Conservation (phyloP, 208 protist species). For the Wallacemonas collosoma region DNA sequence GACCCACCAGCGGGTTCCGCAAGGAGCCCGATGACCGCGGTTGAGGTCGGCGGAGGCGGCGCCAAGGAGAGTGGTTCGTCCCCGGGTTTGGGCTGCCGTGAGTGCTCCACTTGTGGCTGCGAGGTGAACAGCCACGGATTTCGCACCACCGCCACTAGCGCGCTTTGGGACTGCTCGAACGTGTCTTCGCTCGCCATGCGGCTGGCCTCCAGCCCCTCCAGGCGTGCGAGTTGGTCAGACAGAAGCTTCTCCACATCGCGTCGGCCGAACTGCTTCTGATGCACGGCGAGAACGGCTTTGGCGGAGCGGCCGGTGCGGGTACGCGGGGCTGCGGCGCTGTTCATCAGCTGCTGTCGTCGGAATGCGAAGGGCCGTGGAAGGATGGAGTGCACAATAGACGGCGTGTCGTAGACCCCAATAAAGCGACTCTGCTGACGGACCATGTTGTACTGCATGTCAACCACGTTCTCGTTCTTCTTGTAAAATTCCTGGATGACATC, state of each 20-base stretch:
- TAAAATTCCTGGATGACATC: conserved; percentile 75
- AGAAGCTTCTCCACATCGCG: conserved; percentile 66
- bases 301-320: conserved; percentile 34
- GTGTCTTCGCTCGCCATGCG: conserved; percentile 65
- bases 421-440: conserved; percentile 55
- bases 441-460: conserved; percentile 83
- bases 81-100: background rate
- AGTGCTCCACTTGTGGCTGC: conserved; percentile 23
- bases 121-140: conserved; percentile 59
- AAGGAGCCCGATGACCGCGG: no score
- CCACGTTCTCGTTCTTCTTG: conserved; percentile 67
- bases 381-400: conserved; percentile 75
- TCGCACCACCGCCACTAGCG: conserved; percentile 27
- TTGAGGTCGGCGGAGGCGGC: conserved; percentile 16
- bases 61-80: background rate
- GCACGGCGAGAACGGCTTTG: conserved; percentile 39
- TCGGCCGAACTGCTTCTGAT: conserved; percentile 38
- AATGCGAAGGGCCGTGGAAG: conserved; percentile 75
- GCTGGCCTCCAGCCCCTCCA: conserved; percentile 60
- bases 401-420: conserved; percentile 40
- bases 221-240: conserved; percentile 47
- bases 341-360: conserved; percentile 50
- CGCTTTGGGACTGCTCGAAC: conserved; percentile 25
- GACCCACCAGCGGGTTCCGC: no score
- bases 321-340: conserved; percentile 14